phyloP scores from a whole-genome alignment of 768 basidiomycete species.

The Mycena pura region DNA sequence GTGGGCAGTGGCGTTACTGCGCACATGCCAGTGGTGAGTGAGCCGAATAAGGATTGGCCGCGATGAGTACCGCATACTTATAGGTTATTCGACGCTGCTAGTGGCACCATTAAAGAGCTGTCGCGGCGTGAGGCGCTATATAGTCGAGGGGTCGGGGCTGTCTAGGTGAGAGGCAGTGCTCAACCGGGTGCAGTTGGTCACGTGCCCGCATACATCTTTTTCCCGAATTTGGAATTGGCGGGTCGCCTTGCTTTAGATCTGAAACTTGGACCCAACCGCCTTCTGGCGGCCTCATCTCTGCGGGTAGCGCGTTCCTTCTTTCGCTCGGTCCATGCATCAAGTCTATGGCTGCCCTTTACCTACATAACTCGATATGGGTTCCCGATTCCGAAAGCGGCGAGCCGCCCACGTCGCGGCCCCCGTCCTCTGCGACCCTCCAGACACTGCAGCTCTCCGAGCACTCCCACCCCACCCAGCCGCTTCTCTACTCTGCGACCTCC shows the following conservation, averaged over 20 bases:
- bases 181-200: too few relatives aligned
- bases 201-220: too few relatives aligned
- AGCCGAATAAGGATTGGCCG: too few relatives aligned
- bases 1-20: too few relatives aligned
- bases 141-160: too few relatives aligned
- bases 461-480: constrained; percentile 52
- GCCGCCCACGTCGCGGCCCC: constrained; percentile 30
- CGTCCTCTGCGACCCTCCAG: constrained; percentile 38
- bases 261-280: constrained; percentile 1
- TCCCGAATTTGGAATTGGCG: constrained; percentile 6
- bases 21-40: too few relatives aligned
- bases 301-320: not conserved
- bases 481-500: constrained; percentile 41
- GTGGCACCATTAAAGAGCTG: too few relatives aligned
- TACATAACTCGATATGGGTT: constrained; percentile 60
- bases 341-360: constrained; percentile 64
- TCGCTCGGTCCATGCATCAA: constrained; percentile 28
- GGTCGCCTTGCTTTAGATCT: not conserved
- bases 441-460: constrained; percentile 37
- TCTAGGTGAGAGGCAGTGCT: too few relatives aligned
- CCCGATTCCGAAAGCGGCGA: constrained; percentile 42
- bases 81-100: too few relatives aligned
- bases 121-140: too few relatives aligned
- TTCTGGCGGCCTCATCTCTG: constrained; percentile 9
- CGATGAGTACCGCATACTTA: too few relatives aligned